phyloP scores from a whole-genome alignment of 2,329 filamentous ascomycete species.

The Cladosporium colombiae region DNA sequence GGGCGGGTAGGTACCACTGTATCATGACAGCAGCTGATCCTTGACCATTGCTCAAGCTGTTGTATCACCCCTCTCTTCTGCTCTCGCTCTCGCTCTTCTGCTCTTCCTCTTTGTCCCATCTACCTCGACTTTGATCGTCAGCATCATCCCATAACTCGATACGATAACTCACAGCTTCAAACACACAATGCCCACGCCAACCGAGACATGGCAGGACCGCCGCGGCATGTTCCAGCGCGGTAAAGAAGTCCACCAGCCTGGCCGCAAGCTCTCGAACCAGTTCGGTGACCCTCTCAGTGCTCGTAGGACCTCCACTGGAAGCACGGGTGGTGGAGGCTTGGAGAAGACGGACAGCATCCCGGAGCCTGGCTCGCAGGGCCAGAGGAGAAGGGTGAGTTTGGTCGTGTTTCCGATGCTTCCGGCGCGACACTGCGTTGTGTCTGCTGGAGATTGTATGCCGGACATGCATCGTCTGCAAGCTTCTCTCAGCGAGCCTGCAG shows the following conservation, averaged over 20 bases:
- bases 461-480: background rate
- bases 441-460: background rate
- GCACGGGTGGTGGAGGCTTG: constrained; percentile 19
- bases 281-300: constrained; percentile 15
- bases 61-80: constrained; percentile 1
- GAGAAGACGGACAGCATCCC: constrained; percentile 30
- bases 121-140: background rate
- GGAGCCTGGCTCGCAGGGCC: constrained; percentile 5
- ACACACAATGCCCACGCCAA: constrained; percentile 13
- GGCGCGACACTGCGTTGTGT: background rate
- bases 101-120: background rate
- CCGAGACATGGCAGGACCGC: constrained; percentile 33
- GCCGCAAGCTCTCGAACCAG: constrained; percentile 23
- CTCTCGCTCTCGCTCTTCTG: background rate
- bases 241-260: constrained; percentile 37
- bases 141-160: background rate
- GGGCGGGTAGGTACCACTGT: constrained; percentile 9
- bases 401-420: background rate
- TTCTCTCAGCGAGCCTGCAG: background rate
- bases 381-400: constrained; percentile 24
- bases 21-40: constrained; percentile 8
- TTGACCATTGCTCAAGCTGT: constrained; percentile 14
- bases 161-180: background rate
- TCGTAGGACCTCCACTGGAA: constrained; percentile 12
- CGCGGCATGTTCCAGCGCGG: constrained; percentile 38